phyloP scores from a whole-genome alignment of 2,329 filamentous ascomycete species.

The Neopestalotiopsis clavispora region DNA sequence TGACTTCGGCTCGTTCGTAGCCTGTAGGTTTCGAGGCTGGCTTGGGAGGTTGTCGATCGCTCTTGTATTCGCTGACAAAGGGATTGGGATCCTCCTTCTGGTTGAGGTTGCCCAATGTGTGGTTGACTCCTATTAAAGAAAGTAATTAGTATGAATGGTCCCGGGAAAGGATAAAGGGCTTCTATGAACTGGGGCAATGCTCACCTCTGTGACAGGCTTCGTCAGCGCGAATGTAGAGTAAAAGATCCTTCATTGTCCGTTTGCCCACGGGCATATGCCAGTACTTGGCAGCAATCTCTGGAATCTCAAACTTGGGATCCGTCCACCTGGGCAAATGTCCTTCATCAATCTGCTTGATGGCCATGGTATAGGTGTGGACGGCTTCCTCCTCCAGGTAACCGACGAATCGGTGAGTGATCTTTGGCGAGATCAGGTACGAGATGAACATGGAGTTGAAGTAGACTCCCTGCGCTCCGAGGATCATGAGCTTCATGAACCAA shows the following conservation, averaged over 20 bases:
- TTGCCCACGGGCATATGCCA: constrained; percentile 91
- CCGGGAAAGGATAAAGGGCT: not conserved
- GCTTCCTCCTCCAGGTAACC: constrained; percentile 98
- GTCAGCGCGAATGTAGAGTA: constrained; percentile 88
- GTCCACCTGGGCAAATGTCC: constrained; percentile 86
- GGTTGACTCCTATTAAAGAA: constrained; percentile 68
- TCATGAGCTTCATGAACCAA: constrained; percentile 89
- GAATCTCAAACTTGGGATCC: constrained; percentile 71
- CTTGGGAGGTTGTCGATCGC: constrained; percentile 68
- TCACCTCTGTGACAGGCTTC: constrained; percentile 84
- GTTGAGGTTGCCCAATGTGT: constrained; percentile 87
- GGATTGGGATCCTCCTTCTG: constrained; percentile 90
- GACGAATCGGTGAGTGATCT: constrained; percentile 92
- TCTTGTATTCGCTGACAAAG: constrained; percentile 83
- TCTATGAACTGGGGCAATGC: not conserved
- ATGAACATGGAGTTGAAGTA: constrained; percentile 97
- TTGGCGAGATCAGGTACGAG: constrained; percentile 83
- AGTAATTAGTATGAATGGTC: not conserved
- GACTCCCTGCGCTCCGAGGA: constrained; percentile 90
- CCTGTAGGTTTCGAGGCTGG: constrained; percentile 69
- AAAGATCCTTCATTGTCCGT: constrained; percentile 81
- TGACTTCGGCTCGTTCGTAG: constrained; percentile 83
- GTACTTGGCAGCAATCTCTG: constrained; percentile 88
- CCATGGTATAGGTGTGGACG: constrained; percentile 91
- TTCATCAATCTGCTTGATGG: constrained; percentile 83